phyloP scores from a whole-genome alignment of 2,329 filamentous ascomycete species.

The Aspergillus spinulosporus region DNA sequence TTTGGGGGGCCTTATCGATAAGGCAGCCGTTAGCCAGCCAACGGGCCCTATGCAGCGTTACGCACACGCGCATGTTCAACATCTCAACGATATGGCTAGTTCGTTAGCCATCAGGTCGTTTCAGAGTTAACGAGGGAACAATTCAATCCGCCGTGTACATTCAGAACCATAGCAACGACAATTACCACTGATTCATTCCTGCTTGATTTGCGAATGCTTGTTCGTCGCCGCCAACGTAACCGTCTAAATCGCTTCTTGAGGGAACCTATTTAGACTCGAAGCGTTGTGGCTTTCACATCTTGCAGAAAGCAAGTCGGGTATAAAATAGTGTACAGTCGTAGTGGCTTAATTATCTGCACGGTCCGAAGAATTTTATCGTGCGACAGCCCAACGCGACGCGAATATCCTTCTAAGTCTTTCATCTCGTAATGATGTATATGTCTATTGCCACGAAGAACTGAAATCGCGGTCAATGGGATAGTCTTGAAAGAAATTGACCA shows the following conservation, averaged over 20 bases:
- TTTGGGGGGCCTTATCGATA: slow-evolving; percentile 19
- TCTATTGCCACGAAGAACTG: too few relatives aligned
- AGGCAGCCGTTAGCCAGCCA: not conserved
- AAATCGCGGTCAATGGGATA: too few relatives aligned
- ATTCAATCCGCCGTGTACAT: not conserved
- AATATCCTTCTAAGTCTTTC: too few relatives aligned
- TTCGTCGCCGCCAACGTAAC: not conserved
- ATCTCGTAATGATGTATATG: too few relatives aligned
- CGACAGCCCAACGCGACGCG: not conserved
- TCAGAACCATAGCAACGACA: not conserved
- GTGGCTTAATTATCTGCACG: not conserved
- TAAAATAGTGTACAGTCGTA: not conserved
- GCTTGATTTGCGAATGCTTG: not conserved
- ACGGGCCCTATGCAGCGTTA: not conserved
- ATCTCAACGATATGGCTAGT: not conserved
- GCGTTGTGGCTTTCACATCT: not conserved
- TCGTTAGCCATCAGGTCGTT: not conserved
- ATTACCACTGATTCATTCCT: not conserved
- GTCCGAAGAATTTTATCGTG: not conserved
- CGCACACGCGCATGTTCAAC: slow-evolving; percentile 7
- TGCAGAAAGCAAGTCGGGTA: not conserved
- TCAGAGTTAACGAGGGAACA: too few relatives aligned
- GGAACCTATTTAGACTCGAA: not conserved
- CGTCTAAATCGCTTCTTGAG: not conserved
- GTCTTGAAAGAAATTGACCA: too few relatives aligned